Evolutionary conservation across 768 basidiomycete species (phyloP), one percentile per base, ranked within the genome.

Genomic region (Phaffia australis): DNA sequence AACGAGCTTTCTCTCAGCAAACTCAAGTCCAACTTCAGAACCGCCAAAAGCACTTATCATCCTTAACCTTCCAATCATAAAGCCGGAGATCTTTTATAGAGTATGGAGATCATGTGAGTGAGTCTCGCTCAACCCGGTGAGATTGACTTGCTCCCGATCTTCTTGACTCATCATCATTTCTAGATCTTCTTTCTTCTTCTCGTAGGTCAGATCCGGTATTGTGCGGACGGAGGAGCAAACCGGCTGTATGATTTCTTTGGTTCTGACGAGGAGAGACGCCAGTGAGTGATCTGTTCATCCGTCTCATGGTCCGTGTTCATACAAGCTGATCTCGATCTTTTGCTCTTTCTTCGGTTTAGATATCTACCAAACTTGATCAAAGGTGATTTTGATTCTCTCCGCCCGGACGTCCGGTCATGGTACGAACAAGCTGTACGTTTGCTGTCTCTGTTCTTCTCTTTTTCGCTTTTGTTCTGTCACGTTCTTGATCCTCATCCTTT

Each of bases 151-250:
- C 55, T 4, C 30, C 19, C 19, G 30, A 1, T 32, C 29, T 15
- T n/a, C 14, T 16, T 52, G 51, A 48, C 46, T 46, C 18, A 35
- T 64, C 61, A 14, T 25, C 18, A 16, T 61, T 23, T 52, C 23
- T 25, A 56, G 46, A 18, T 50, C 72, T 75, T 70, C 25, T 25
- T 56, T 59, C 83, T 83, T 82, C 80, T 77, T 49, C 81, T 80
- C 63, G 21, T 56, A 73, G 74, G 72, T 18, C 54, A 54, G 1
- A 21, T 74, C 16, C 50, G 71, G 19, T 72, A 71, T 61, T 94
- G 89, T 73, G 90, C 90, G 2, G 90, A 94, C 71, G 90, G 90
- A 35, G 90, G 90, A 29, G 88, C 87, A 9, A 94, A 94, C 75
- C 81, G 87, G 19, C 76, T 98, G 35, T 82, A 84, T 70, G 92